Evolutionary conservation across 1,139 yeast species (phyloP).

Genomic region (Geotrichum candidum): DNA sequence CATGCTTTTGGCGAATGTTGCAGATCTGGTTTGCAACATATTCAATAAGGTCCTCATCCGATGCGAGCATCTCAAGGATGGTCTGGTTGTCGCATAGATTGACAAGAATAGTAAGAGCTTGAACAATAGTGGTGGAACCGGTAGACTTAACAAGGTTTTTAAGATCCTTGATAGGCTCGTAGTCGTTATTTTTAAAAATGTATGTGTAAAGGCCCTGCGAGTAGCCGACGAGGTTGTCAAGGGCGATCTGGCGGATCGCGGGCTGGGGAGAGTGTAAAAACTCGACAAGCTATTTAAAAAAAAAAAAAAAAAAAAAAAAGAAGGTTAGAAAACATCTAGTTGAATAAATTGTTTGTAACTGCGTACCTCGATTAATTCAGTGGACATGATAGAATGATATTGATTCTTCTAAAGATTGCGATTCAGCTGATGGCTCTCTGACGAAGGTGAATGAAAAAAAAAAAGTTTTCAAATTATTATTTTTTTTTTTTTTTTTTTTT

Average conservation of each 20-base stretch:
- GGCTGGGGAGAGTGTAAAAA: slow-evolving; percentile 82
- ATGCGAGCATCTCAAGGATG: slow-evolving; percentile 54
- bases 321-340: not conserved
- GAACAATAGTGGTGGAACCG: slow-evolving; percentile 12
- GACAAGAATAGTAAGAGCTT: slow-evolving; percentile 73
- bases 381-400: slow-evolving; percentile 20
- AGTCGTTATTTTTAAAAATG: slow-evolving; percentile 65
- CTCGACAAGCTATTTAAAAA: slow-evolving; percentile 45
- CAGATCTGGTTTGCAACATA: slow-evolving; percentile 50
- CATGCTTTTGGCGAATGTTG: slow-evolving; percentile 54
- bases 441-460: slow-evolving; percentile 1
- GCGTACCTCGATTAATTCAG: slow-evolving; percentile 27
- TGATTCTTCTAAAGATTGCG: not conserved
- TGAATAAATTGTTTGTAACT: not conserved
- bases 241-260: slow-evolving; percentile 77
- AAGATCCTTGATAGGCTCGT: slow-evolving; percentile 68
- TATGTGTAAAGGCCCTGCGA: slow-evolving; percentile 63
- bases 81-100: slow-evolving; percentile 69
- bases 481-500: not conserved
- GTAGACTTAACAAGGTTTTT: slow-evolving; percentile 49
- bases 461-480: not conserved
- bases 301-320: not conserved
- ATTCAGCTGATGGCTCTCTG: not conserved
- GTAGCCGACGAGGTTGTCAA: slow-evolving; percentile 77
- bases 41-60: slow-evolving; percentile 56